Evolutionary conservation across 345 rosid genomes (phyloP), one percentile per base, ranked within the genome.

Genomic region (Combretum micranthum): DNA sequence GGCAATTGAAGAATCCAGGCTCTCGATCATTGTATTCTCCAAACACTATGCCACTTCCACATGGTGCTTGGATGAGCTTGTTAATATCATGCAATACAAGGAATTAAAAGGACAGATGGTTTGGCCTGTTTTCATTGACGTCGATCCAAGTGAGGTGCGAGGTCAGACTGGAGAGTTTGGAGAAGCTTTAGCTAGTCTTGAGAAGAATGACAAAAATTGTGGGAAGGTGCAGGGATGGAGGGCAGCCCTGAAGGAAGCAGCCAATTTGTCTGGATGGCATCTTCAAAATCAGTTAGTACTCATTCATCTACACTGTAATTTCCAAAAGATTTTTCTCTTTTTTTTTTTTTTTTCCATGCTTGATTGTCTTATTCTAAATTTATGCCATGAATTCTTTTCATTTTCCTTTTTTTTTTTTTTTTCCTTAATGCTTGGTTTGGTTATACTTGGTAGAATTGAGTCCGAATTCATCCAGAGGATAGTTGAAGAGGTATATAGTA

Each of bases 11-110:
- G 50, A 25, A 25, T 61, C 64, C 2, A 22, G 57, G 18, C 15
- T 43, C 11, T 12, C 48, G 1, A 26, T 61, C 20, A 3, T 61
- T 42, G 21, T 61, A 13, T 43, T 61, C 47, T 43, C 51, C 8
- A 45, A 25, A 18, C 49, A 44, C 50, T 61, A 50, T 4, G 47
- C 55, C 20, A 14, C 43, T 22, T 61, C 64, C 11, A 15, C 50
- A 1, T 53, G 57, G 64, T 52, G 64, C 64, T 22, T 61, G 56
- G 64, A 61, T 14, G 64, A 61, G 57, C 64, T 61, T 42, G 64
- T 10, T 11, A 12, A 21, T 46, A 52, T 61, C 13, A 16, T 50
- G 37, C 49, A 61, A 42, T 52, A 50, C 48, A 51, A 32, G 52
- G 44, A 52, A 16, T 37, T 13, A 21, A 52, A 3, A 12, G 64